Conservation (phyloP, 495 filamentous ascomycete genomes). For the Podospora australis region DNA sequence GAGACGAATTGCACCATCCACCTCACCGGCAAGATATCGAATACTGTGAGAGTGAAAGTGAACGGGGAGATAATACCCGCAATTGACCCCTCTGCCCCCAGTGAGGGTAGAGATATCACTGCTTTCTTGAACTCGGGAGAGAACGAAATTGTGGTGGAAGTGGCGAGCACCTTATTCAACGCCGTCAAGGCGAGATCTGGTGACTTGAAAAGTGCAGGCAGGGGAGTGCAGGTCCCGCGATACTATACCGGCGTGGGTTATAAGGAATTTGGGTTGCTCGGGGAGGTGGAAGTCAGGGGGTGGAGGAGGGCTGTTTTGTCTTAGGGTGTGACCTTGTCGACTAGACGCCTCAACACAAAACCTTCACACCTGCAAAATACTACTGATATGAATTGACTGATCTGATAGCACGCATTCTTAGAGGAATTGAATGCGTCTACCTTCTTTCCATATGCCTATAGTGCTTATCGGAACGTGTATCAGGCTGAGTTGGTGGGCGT, state of each 20-base stretch:
- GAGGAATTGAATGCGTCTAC: no score
- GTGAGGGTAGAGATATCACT: constrained; percentile 18
- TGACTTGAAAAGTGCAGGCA: constrained; percentile 6
- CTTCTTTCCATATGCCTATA: no score
- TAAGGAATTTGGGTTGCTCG: constrained; percentile 14
- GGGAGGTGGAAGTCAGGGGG: constrained; percentile 10
- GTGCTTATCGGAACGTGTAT: no score
- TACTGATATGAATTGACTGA: no score
- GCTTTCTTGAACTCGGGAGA: constrained; percentile 11
- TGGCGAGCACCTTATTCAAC: constrained; percentile 20
- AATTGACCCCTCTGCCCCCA: constrained; percentile 18
- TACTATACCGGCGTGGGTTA: constrained; percentile 7
- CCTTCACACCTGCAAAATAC: no score
- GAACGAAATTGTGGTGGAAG: constrained; percentile 17
- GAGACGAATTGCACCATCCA: constrained; percentile 15
- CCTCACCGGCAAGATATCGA: constrained; percentile 27
- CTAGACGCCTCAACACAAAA: no score
- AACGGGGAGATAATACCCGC: constrained; percentile 21
- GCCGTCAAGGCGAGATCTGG: constrained; percentile 15
- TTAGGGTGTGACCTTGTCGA: no score
- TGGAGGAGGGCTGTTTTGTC: no score
- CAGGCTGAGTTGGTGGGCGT: no score
- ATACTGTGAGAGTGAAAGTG: constrained; percentile 25
- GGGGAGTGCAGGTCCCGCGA: constrained; percentile 2
- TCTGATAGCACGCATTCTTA: no score